These are phyloP conservation scores for Orbilia blumenaviensis DNA, from an alignment of 2,329 filamentous ascomycete species.

Conservation along the genomic window DNA sequence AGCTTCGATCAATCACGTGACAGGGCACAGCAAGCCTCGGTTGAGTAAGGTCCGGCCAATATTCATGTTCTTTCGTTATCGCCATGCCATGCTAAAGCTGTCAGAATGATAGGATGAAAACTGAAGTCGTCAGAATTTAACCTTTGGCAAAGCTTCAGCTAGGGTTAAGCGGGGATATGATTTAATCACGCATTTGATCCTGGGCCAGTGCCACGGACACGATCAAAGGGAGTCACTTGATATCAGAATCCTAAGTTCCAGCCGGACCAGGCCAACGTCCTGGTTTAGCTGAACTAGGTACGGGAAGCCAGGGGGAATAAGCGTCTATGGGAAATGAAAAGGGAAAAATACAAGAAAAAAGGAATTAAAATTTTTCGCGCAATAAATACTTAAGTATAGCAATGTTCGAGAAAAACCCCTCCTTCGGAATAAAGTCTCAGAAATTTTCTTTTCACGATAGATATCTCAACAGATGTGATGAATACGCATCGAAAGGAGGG, in stretches of 20 bases:
- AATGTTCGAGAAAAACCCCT: not conserved
- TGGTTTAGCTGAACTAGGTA: not conserved
- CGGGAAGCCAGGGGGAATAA: not conserved
- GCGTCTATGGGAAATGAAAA: not conserved
- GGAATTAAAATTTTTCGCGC: not conserved
- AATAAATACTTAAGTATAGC: not conserved
- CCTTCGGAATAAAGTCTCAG: constrained; percentile 2
- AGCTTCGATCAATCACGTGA: not conserved
- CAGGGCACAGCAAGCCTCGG: not conserved
- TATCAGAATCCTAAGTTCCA: constrained; percentile 20
- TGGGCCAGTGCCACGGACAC: constrained; percentile 12
- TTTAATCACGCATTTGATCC: constrained; percentile 19
- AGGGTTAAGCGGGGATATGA: constrained; percentile 2
- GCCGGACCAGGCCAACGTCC: not conserved
- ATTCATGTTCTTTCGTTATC: not conserved
- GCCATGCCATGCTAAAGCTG: not conserved
- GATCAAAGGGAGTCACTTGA: not conserved
- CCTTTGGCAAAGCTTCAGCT: not conserved
- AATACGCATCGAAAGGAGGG: not conserved
- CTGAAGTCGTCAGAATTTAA: not conserved
- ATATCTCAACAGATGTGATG: constrained; percentile 3
- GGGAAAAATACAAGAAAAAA: not conserved
- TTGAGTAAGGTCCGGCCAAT: not conserved
- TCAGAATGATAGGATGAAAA: not conserved
- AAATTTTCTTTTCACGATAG: constrained; percentile 11